phyloP scores from a whole-genome alignment of 805 yeast genomes.

The Ogataea pignaliae region DNA sequence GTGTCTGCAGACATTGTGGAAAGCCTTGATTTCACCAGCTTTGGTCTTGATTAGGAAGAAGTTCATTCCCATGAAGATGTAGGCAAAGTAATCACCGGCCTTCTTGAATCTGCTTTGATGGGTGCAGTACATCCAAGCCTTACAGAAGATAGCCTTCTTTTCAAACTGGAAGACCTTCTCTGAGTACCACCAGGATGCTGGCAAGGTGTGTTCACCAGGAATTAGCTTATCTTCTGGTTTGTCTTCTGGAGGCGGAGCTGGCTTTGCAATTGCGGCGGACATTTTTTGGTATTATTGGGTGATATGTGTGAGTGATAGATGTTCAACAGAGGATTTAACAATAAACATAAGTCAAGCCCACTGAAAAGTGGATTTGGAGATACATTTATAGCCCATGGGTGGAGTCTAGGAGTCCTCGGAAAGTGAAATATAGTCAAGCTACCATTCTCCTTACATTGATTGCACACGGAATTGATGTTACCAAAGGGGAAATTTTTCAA shows the following conservation, averaged over 20 bases:
- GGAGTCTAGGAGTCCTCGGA: not conserved
- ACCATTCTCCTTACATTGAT: not conserved
- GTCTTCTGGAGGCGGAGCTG: slow-evolving; percentile 27
- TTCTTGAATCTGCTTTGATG: slow-evolving; percentile 50
- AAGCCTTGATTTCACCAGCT: slow-evolving; percentile 50
- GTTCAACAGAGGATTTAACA: too few species aligned
- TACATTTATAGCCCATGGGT: not conserved
- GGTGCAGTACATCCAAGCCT: slow-evolving; percentile 52
- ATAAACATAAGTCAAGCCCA: too few species aligned
- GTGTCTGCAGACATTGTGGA: slow-evolving; percentile 63
- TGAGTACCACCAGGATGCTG: slow-evolving; percentile 65
- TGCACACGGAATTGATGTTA: not conserved
- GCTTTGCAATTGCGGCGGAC: slow-evolving; percentile 22
- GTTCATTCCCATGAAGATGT: slow-evolving; percentile 46
- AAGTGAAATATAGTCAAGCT: not conserved
- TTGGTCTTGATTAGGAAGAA: slow-evolving; percentile 53
- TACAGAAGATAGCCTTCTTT: slow-evolving; percentile 51
- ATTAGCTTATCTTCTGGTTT: slow-evolving; percentile 26
- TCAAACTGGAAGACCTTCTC: slow-evolving; percentile 55
- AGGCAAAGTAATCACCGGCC: slow-evolving; percentile 54
- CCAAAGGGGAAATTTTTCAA: too few species aligned
- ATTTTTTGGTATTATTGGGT: slow-evolving; percentile 3
- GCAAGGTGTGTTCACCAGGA: slow-evolving; percentile 49
- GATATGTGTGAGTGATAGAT: too few species aligned
- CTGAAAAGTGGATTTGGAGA: not conserved